Conservation (phyloP, 2,329 filamentous ascomycete species). For the Lachnellula occidentalis region DNA sequence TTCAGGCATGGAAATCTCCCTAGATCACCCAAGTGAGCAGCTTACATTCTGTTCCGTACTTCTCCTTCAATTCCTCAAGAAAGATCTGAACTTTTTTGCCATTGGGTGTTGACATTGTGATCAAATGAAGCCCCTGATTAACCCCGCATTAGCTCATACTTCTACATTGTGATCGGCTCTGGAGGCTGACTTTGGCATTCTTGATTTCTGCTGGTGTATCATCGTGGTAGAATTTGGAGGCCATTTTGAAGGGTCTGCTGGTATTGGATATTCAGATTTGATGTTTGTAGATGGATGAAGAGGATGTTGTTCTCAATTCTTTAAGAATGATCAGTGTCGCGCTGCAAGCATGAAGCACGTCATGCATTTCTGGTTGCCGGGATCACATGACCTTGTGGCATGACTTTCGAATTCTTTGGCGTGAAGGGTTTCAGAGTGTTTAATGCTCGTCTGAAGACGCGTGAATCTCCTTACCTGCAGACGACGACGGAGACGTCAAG, state of each 20-base stretch:
- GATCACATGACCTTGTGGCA: no score
- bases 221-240: slow-evolving; percentile 11
- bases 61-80: slow-evolving; percentile 48
- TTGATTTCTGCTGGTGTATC: slow-evolving; percentile 13
- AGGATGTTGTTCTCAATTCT: background rate
- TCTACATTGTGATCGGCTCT: background rate
- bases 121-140: slow-evolving; percentile 41
- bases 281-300: background rate
- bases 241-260: background rate
- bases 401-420: no score
- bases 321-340: no score
- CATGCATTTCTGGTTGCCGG: no score
- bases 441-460: no score
- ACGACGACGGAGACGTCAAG: no score
- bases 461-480: no score
- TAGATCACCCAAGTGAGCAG: no score
- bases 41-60: slow-evolving; percentile 42
- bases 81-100: slow-evolving; percentile 48
- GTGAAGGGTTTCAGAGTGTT: no score
- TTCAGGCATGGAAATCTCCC: slow-evolving; percentile 30
- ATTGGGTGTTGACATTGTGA: slow-evolving; percentile 47
- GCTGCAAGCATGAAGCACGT: no score
- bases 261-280: background rate
- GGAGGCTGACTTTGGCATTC: slow-evolving; percentile 14
- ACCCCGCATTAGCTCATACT: background rate